Conservation (phyloP, 192 early-diverging fungal genomes). For the Fimicolochytrium jonesii region DNA sequence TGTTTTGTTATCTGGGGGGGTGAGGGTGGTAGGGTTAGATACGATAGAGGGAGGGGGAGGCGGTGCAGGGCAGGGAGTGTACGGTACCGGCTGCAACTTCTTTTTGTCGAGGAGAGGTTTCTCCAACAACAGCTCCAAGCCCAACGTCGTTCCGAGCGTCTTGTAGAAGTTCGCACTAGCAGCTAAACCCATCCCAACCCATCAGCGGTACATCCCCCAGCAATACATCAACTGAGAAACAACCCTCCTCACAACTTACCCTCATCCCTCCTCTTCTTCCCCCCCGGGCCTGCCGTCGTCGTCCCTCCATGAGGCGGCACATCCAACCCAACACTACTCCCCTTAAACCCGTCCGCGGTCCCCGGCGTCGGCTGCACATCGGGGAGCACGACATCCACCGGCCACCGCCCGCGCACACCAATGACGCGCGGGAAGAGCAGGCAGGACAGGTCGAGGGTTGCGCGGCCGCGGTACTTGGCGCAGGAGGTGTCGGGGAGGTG, state of each 20-base stretch:
- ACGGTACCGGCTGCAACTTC: slow-evolving; percentile 49
- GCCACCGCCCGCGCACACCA: slow-evolving; percentile 37
- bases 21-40: not conserved
- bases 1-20: slow-evolving; percentile 46
- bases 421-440: slow-evolving; percentile 49
- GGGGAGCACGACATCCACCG: slow-evolving; percentile 30
- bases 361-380: slow-evolving; percentile 16
- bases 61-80: not conserved
- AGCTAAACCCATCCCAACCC: too few species aligned
- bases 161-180: slow-evolving; percentile 37
- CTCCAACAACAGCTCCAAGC: slow-evolving; percentile 42
- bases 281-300: too few species aligned
- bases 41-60: not conserved
- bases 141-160: slow-evolving; percentile 36
- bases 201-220: too few species aligned
- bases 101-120: slow-evolving; percentile 53
- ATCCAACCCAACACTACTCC: too few species aligned
- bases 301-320: too few species aligned
- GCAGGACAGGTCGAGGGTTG: slow-evolving; percentile 36
- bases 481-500: slow-evolving; percentile 39
- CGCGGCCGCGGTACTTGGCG: slow-evolving; percentile 41
- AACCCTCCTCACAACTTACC: too few species aligned
- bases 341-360: too few species aligned
- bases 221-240: too few species aligned
- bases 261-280: too few species aligned